A percentile compares a stretch with the other conserved stretches of the same genome.
These are phyloP conservation scores for Allomyces arbusculus DNA, from an alignment of 192 early-diverging fungal genomes.

Conservation along the genomic window DNA sequence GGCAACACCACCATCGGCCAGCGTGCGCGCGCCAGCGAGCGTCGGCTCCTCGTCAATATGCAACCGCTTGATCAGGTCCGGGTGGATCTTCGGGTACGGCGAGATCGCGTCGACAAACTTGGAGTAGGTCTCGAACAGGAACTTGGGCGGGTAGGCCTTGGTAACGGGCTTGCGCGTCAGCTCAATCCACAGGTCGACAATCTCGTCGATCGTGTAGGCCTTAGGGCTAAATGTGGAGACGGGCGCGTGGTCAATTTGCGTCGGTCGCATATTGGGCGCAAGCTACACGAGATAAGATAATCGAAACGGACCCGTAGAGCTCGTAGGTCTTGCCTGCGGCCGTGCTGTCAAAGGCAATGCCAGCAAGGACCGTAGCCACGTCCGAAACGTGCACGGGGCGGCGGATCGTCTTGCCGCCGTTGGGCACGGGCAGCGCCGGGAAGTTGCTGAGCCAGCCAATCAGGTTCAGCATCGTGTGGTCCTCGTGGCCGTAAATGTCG, in stretches of 20 bases:
- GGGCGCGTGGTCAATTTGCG: neutral
- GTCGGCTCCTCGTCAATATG: slow-evolving; percentile 47
- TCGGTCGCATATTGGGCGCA: neutral
- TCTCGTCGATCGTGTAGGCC: slow-evolving; percentile 47
- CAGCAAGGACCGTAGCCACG: slow-evolving; percentile 64
- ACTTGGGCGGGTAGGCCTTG: slow-evolving; percentile 20
- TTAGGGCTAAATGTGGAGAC: slow-evolving; percentile 22
- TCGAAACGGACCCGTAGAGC: slow-evolving; percentile 45
- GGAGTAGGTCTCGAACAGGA: neutral
- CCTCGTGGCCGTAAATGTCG: slow-evolving; percentile 76
- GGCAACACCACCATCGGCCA: slow-evolving; percentile 61
- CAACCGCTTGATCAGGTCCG: slow-evolving; percentile 74
- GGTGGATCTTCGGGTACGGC: slow-evolving; percentile 55
- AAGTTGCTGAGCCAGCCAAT: slow-evolving; percentile 39
- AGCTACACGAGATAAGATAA: no score
- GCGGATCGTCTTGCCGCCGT: slow-evolving; percentile 41
- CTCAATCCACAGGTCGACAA: slow-evolving; percentile 52
- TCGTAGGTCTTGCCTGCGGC: slow-evolving; percentile 74
- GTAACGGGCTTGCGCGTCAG: slow-evolving; percentile 39
- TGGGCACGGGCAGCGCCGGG: slow-evolving; percentile 38
- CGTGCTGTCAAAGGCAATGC: slow-evolving; percentile 45
- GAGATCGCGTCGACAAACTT: slow-evolving; percentile 2
- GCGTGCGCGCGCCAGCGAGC: slow-evolving; percentile 45
- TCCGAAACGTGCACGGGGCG: slow-evolving; percentile 62
- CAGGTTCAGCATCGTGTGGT: slow-evolving; percentile 67